Percentiles rank a stretch among this genome's conserved stretches.
phyloP scores from a whole-genome alignment of 1,284 basidiomycete genomes.

The Ceratobasidium sp. region DNA sequence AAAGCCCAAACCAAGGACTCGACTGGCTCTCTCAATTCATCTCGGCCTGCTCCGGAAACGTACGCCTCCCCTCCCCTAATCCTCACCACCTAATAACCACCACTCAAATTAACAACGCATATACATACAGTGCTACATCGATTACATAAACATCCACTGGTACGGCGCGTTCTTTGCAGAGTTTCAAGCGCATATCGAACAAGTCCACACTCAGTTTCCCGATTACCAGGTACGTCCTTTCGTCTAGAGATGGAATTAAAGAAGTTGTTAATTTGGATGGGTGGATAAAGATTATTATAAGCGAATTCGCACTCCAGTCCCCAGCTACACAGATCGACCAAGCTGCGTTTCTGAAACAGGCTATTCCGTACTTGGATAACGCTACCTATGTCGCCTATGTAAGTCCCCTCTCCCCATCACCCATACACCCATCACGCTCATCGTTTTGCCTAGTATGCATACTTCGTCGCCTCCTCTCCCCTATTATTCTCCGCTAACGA shows the following conservation, averaged over 20 bases:
- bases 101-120: background rate
- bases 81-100: too few relatives aligned
- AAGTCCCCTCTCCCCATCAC: background rate
- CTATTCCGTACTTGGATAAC: slow-evolving; percentile 37
- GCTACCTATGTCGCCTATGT: slow-evolving; percentile 35
- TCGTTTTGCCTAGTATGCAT: slow-evolving; percentile 29
- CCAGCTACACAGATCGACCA: slow-evolving; percentile 37
- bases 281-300: slow-evolving; percentile 32
- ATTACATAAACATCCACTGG: slow-evolving; percentile 47
- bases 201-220: slow-evolving; percentile 39
- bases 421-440: too few relatives aligned
- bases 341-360: slow-evolving; percentile 27
- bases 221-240: slow-evolving; percentile 1
- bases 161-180: slow-evolving; percentile 42
- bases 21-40: slow-evolving; percentile 37
- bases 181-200: slow-evolving; percentile 41
- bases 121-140: slow-evolving; percentile 33
- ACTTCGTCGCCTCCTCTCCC: slow-evolving; percentile 41
- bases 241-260: background rate
- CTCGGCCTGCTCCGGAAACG: slow-evolving; percentile 30
- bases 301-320: slow-evolving; percentile 44
- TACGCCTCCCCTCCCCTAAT: background rate
- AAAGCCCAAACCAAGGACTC: slow-evolving; percentile 36
- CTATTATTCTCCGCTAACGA: slow-evolving; percentile 30
- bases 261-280: background rate